These are phyloP conservation scores for Entamoeba histolytica DNA, from an alignment of 208 protist species.

Conservation along the genomic window DNA sequence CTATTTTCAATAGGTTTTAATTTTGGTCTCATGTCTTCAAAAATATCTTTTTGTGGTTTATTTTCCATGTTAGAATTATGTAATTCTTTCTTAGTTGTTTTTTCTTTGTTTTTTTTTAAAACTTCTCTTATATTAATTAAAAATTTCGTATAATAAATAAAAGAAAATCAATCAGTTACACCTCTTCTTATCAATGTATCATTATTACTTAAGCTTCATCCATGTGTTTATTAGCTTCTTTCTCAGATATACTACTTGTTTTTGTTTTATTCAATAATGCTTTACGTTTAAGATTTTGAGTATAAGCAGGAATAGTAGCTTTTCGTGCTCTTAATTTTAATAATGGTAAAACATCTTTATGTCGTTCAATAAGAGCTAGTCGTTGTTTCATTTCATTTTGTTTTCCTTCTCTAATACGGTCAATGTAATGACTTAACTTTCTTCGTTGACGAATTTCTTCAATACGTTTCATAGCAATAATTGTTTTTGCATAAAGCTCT, in stretches of 20 bases:
- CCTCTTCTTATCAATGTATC: too few relatives aligned
- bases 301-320: neutral
- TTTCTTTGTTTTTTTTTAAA: too few relatives aligned
- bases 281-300: neutral
- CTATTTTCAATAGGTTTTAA: neutral
- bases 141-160: too few relatives aligned
- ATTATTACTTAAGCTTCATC: too few relatives aligned
- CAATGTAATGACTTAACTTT: neutral
- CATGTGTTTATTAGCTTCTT: too few relatives aligned
- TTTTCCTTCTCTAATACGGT: neutral
- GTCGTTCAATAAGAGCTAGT: neutral
- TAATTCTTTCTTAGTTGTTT: neutral
- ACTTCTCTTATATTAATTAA: too few relatives aligned
- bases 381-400: neutral
- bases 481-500: constrained; percentile 47
- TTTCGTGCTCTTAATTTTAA: neutral
- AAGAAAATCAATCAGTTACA: too few relatives aligned
- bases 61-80: neutral
- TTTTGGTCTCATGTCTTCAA: neutral
- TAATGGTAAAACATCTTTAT: neutral
- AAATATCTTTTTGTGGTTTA: neutral
- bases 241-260: too few relatives aligned
- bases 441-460: neutral
- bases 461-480: constrained; percentile 6
- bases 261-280: neutral